phyloP scores from a whole-genome alignment of 2,329 filamentous ascomycete species.

The Cyphellophora europaea region DNA sequence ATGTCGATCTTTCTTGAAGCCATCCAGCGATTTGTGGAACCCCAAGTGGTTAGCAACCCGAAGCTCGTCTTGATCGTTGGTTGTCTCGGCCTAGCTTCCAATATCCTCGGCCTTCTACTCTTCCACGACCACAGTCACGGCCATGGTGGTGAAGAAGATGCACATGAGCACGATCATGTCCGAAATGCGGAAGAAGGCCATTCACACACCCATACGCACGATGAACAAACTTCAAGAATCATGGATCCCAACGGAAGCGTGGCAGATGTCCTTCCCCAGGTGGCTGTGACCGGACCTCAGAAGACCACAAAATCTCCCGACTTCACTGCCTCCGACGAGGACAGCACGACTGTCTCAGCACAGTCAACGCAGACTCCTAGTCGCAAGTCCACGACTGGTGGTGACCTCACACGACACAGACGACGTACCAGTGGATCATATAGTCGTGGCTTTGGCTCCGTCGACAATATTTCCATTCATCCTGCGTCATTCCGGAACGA shows the following conservation, averaged over 20 bases:
- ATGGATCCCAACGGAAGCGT: slow-evolving; percentile 45
- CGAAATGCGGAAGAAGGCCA: slow-evolving; percentile 45
- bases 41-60: slow-evolving; percentile 76
- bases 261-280: slow-evolving; percentile 55
- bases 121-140: slow-evolving; percentile 89
- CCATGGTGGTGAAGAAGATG: slow-evolving; percentile 54
- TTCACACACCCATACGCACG: slow-evolving; percentile 27
- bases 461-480: slow-evolving; percentile 71
- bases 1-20: slow-evolving; percentile 95
- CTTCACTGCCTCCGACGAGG: slow-evolving; percentile 21
- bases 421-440: slow-evolving; percentile 55
- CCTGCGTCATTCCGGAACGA: slow-evolving; percentile 85
- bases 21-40: slow-evolving; percentile 82
- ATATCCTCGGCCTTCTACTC: slow-evolving; percentile 78
- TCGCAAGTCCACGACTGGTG: slow-evolving; percentile 20
- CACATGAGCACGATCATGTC: slow-evolving; percentile 28
- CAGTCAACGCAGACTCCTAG: slow-evolving; percentile 20
- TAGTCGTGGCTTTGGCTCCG: slow-evolving; percentile 42
- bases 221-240: slow-evolving; percentile 23
- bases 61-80: slow-evolving; percentile 84
- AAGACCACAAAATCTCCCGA: no score
- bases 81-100: slow-evolving; percentile 74
- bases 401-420: slow-evolving; percentile 35
- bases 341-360: slow-evolving; percentile 19
- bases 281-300: slow-evolving; percentile 41